Conservation (phyloP, 75 land plant species). For the Gnetum montanum region DNA sequence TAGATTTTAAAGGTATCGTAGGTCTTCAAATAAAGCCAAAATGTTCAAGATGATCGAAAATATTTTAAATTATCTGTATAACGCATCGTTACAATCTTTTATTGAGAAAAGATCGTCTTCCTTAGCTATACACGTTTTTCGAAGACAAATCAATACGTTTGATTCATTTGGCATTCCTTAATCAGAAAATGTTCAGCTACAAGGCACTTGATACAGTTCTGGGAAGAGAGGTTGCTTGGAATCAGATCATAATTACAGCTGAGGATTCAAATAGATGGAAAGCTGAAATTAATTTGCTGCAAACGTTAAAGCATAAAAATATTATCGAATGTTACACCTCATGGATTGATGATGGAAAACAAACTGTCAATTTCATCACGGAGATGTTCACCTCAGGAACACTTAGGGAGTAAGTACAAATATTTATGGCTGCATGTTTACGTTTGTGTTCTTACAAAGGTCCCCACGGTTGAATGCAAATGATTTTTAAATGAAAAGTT, state of each 20-base stretch:
- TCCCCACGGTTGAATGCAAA: no score
- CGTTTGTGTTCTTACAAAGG: not conserved
- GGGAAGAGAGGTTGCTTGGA: slow-evolving; percentile 98
- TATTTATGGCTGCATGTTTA: no score
- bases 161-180: slow-evolving; percentile 4
- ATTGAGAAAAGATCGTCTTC: no score
- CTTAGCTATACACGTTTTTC: no score
- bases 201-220: slow-evolving; percentile 75
- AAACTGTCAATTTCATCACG: slow-evolving; percentile 88
- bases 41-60: no score
- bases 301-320: slow-evolving; percentile 73
- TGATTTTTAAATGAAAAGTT: no score
- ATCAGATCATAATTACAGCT: slow-evolving; percentile 64
- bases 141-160: no score
- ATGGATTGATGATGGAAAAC: slow-evolving; percentile 61
- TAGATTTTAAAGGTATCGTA: no score
- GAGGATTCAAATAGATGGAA: slow-evolving; percentile 75
- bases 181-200: slow-evolving; percentile 27
- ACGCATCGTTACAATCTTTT: no score
- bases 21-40: no score
- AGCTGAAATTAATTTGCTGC: slow-evolving; percentile 82
- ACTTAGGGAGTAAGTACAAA: slow-evolving; percentile 60
- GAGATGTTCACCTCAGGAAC: slow-evolving; percentile 96
- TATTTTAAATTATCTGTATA: no score
- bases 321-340: slow-evolving; percentile 76